phyloP scores from a whole-genome alignment of 208 protist genomes.

The Porcisia hertigi region DNA sequence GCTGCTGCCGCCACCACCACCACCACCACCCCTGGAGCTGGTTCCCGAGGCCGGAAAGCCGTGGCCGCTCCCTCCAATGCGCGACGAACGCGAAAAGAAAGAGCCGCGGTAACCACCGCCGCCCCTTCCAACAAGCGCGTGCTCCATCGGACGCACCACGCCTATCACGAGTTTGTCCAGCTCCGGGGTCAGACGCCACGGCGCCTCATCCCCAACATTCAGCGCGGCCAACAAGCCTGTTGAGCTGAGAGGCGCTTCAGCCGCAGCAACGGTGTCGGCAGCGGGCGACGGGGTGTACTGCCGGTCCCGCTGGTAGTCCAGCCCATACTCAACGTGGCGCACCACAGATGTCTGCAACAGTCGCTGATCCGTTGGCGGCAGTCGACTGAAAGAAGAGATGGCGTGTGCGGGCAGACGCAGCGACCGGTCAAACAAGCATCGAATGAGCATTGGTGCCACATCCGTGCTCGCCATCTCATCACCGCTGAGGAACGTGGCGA shows the following conservation, averaged over 20 bases:
- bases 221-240: not conserved
- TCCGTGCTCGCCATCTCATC: constrained; percentile 39
- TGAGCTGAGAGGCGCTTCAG: not conserved
- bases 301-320: constrained; percentile 50
- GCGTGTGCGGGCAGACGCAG: constrained; percentile 52
- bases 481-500: constrained; percentile 36
- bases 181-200: constrained; percentile 50
- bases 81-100: constrained; percentile 5
- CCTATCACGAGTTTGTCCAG: constrained; percentile 40
- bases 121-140: constrained; percentile 2
- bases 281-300: constrained; percentile 10
- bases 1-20: not conserved
- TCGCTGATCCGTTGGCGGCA: constrained; percentile 40
- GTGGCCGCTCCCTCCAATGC: not conserved
- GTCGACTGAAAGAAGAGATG: constrained; percentile 35
- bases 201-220: constrained; percentile 20
- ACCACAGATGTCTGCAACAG: constrained; percentile 45
- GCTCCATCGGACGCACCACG: constrained; percentile 24
- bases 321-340: constrained; percentile 71
- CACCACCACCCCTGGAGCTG: not conserved
- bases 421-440: constrained; percentile 58
- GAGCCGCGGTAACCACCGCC: constrained; percentile 1
- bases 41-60: not conserved
- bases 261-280: not conserved
- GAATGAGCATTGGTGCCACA: constrained; percentile 49